Evolutionary conservation across 345 rosid genomes (phyloP), one percentile per base, ranked within the genome.

Genomic region (Conringia planisiliqua): DNA sequence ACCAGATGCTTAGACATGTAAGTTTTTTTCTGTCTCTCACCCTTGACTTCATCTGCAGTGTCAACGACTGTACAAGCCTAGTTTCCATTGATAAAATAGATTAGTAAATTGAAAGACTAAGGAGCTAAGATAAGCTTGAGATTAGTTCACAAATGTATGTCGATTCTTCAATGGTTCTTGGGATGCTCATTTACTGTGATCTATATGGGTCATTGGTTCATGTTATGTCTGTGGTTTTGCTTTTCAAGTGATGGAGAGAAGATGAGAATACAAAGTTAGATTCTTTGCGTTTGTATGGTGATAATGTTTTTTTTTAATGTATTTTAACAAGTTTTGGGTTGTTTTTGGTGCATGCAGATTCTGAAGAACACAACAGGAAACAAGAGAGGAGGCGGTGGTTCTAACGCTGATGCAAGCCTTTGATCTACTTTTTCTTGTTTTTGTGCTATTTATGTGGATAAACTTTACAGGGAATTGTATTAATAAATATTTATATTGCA

Each of bases 1-100:
- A 95, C 59, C 97, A 92, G 75, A 95, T 95, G 99, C 98, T 95
- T 68, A 86, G 98, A 90, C 97, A 88, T 8, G 98, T 94, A 85
- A 3, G 82, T 77, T 20, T 26, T 77, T 20, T 26, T 6, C 2
- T 3, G 10, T 18, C 4, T 26, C 13, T 30, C 4, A 4, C 16
- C 6, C 0, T 33, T 57, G 62, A 33, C 4, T 58, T 18, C 0
- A 4, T 32, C 44, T 43, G 22, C 18, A 10, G 18, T 35, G 10
- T 47, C 20, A 36, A 66, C 7, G 17, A 35, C 54, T 66, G 22
- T 39, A 30, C 16, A 17, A 51, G 51, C 18, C 3, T 44, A 14
- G 6, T 42, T 27, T 29, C 18, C 12, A 18, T 26, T n/a, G 2
- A 32, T 57, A 64, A 6, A 7, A 10, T 63, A 52, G 54, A 30